A percentile compares a stretch with the other conserved stretches of the same genome.
phyloP scores from a whole-genome alignment of 352 stramenopile genomes.

The Lagenidium giganteum region DNA sequence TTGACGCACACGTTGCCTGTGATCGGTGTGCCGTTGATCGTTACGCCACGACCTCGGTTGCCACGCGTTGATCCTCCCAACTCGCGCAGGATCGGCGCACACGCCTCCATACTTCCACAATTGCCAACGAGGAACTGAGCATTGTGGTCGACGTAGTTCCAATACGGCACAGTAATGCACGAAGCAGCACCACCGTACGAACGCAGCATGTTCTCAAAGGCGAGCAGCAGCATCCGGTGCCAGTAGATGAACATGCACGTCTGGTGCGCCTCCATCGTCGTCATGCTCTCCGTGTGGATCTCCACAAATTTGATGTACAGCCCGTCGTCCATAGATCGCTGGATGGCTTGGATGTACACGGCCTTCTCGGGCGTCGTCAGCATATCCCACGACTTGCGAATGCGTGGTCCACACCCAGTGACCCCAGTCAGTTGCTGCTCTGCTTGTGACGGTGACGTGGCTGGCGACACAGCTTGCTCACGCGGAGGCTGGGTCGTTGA shows the following conservation, averaged over 20 bases:
- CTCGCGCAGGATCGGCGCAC: constrained; percentile 60
- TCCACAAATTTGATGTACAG: constrained; percentile 86
- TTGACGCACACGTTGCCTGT: constrained; percentile 51
- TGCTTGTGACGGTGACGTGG: not conserved
- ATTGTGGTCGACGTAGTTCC: constrained; percentile 85
- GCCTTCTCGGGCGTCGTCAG: constrained; percentile 57
- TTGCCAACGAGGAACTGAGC: constrained; percentile 48
- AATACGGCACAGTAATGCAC: constrained; percentile 86
- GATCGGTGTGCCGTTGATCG: constrained; percentile 68
- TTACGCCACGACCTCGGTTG: constrained; percentile 24
- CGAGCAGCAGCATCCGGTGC: constrained; percentile 75
- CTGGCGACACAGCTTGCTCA: too few relatives aligned
- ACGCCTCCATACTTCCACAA: constrained; percentile 72
- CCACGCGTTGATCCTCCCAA: constrained; percentile 54
- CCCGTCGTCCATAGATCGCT: constrained; percentile 70
- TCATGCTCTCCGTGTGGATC: constrained; percentile 85
- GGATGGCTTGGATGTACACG: constrained; percentile 70
- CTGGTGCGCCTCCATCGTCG: constrained; percentile 67
- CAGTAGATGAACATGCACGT: constrained; percentile 89
- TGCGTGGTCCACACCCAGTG: constrained; percentile 45
- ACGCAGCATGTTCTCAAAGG: constrained; percentile 84
- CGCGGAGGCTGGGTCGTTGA: not conserved
- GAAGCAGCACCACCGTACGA: constrained; percentile 71
- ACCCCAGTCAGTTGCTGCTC: not conserved
- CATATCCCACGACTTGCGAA: constrained; percentile 74